These are phyloP conservation scores for Primulina eburnea DNA, from an alignment of 257 asterid genomes.

Conservation along the genomic window DNA sequence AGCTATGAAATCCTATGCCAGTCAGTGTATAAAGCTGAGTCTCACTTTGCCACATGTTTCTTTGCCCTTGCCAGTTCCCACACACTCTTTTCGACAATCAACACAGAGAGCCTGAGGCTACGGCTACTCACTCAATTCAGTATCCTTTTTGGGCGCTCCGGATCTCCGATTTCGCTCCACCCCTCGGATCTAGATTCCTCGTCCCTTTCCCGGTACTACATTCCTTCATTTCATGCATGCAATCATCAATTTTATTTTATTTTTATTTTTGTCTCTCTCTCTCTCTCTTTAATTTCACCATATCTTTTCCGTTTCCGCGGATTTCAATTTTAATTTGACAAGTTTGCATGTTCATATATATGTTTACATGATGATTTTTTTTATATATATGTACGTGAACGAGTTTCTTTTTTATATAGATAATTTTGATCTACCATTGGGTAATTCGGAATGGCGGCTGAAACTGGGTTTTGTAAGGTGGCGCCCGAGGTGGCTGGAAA, in stretches of 20 bases:
- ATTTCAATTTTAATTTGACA: neutral
- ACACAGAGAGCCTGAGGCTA: neutral
- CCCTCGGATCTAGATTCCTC: neutral
- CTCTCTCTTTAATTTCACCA: neutral
- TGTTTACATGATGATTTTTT: neutral
- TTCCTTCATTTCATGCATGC: neutral
- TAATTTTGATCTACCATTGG: constrained; percentile 21
- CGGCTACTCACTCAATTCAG: neutral
- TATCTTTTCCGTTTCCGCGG: neutral
- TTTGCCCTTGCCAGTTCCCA: too few relatives aligned
- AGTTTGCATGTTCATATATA: constrained; percentile 2
- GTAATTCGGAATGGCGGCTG: constrained; percentile 39
- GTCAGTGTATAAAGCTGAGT: too few relatives aligned
- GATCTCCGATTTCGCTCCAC: too few relatives aligned
- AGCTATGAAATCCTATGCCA: too few relatives aligned
- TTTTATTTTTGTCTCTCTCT: neutral
- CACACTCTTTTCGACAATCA: too few relatives aligned
- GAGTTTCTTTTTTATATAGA: constrained; percentile 23
- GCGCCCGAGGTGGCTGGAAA: neutral
- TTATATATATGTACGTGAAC: neutral
- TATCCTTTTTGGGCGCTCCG: neutral
- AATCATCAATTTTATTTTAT: neutral
- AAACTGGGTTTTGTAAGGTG: constrained; percentile 38
- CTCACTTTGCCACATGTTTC: too few relatives aligned
- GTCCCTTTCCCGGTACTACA: neutral